phyloP scores from a whole-genome alignment of 345 rosid species.

The Eucalyptus cloeziana region DNA sequence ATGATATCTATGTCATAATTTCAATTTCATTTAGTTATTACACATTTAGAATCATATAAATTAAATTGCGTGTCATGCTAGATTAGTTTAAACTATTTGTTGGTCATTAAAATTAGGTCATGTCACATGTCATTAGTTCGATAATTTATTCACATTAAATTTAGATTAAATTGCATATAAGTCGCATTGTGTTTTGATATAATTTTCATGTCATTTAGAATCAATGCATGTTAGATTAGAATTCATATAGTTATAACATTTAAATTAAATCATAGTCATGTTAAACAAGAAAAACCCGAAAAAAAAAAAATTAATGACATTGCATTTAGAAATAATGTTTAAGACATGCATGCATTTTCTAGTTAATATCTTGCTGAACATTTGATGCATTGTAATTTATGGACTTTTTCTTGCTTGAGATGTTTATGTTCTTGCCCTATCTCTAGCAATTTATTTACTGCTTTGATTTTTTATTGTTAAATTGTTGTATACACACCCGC shows the following conservation, averaged over 20 bases:
- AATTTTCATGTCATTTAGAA: too few species aligned
- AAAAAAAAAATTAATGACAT: not conserved
- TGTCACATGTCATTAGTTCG: not conserved
- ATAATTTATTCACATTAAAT: not conserved
- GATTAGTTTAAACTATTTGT: too few species aligned
- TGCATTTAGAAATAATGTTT: not conserved
- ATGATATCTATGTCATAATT: too few species aligned
- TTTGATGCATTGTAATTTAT: not conserved
- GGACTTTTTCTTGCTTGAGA: not conserved
- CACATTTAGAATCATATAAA: too few species aligned
- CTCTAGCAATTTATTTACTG: not conserved
- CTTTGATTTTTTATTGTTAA: not conserved
- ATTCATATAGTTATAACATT: not conserved
- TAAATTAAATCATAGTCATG: not conserved
- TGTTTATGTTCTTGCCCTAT: not conserved
- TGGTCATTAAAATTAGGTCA: not conserved
- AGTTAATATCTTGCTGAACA: not conserved
- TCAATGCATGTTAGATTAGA: not conserved
- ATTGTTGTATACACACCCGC: too few species aligned
- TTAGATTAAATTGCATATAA: not conserved
- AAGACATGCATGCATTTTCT: not conserved
- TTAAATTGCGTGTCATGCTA: too few species aligned
- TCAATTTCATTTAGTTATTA: too few species aligned
- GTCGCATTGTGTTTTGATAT: not conserved
- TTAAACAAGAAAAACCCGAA: not conserved